phyloP scores from a whole-genome alignment of 495 filamentous ascomycete species.

The Acidiella bohemica region DNA sequence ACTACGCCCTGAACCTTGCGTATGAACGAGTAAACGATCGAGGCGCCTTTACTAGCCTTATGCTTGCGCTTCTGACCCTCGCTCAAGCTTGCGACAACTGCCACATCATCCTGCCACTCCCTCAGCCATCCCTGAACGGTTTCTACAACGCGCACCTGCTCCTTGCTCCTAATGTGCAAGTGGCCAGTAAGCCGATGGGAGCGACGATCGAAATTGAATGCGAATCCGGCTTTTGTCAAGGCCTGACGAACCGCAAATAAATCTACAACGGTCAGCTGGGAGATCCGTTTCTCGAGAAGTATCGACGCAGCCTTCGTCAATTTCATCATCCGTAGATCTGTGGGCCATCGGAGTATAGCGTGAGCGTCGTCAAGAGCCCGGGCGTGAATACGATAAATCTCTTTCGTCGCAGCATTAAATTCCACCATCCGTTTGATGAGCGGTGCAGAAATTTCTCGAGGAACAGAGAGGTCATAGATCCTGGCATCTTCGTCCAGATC shows the following conservation, averaged over 20 bases:
- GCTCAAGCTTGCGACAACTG: constrained; percentile 17
- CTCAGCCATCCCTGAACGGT: constrained; percentile 44
- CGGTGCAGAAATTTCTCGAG: constrained; percentile 37
- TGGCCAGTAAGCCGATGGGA: constrained; percentile 30
- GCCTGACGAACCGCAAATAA: constrained; percentile 58
- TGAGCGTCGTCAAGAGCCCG: constrained; percentile 30
- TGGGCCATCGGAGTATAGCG: constrained; percentile 25
- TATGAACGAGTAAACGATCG: constrained; percentile 44
- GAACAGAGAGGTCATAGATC: constrained; percentile 36
- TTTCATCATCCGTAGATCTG: constrained; percentile 33
- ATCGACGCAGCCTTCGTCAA: constrained; percentile 10
- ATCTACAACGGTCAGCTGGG: constrained; percentile 20
- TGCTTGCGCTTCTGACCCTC: background rate
- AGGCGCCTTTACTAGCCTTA: constrained; percentile 23
- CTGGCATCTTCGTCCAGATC: constrained; percentile 31
- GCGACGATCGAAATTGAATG: constrained; percentile 32
- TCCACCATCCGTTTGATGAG: constrained; percentile 39
- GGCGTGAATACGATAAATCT: constrained; percentile 34
- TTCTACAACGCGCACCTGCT: constrained; percentile 33
- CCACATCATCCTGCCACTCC: constrained; percentile 39
- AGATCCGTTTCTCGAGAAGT: constrained; percentile 4
- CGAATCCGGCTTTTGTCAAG: constrained; percentile 41
- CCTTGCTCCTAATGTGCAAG: constrained; percentile 36
- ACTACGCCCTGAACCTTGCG: constrained; percentile 52
- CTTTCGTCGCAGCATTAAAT: constrained; percentile 39